These are phyloP conservation scores for Sugiyamaella lignohabitans DNA, from an alignment of 805 yeast species.

Conservation along the genomic window DNA sequence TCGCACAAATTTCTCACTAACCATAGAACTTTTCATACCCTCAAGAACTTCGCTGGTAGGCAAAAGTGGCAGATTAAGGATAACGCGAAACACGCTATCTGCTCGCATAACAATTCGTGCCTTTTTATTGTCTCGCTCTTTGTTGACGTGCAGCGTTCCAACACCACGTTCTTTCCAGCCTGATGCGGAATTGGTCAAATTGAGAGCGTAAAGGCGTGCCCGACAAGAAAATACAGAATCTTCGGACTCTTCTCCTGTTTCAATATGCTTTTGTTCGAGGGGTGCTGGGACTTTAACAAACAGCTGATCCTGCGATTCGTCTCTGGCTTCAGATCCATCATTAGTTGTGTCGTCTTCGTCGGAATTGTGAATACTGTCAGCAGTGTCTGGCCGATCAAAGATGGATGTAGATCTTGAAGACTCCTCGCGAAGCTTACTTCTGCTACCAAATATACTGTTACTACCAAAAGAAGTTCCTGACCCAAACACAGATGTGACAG, in stretches of 20 bases:
- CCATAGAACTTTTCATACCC: constrained; percentile 82
- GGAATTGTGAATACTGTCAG: not conserved
- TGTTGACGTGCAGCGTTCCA: constrained; percentile 79
- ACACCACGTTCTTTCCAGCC: constrained; percentile 98
- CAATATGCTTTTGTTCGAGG: constrained; percentile 36
- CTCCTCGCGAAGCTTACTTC: not conserved
- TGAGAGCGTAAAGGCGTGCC: constrained; percentile 72
- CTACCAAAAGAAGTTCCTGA: constrained; percentile 13
- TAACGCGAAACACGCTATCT: constrained; percentile 74
- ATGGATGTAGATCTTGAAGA: too few species aligned
- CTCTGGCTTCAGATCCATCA: constrained; percentile 23
- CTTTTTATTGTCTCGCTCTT: constrained; percentile 28
- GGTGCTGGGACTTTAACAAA: constrained; percentile 29
- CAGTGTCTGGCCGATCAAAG: not conserved
- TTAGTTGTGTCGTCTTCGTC: constrained; percentile 11
- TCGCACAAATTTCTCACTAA: constrained; percentile 78
- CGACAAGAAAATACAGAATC: constrained; percentile 57
- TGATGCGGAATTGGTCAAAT: constrained; percentile 52
- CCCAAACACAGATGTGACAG: constrained; percentile 9
- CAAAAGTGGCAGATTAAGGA: constrained; percentile 66
- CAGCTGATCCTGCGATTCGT: constrained; percentile 28
- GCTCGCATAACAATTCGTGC: constrained; percentile 86
- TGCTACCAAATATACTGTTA: constrained; percentile 9
- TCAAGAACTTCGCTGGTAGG: constrained; percentile 55
- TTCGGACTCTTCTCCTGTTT: constrained; percentile 91